phyloP scores from a whole-genome alignment of 2,329 filamentous ascomycete genomes.

The Fusarium virguliforme region DNA sequence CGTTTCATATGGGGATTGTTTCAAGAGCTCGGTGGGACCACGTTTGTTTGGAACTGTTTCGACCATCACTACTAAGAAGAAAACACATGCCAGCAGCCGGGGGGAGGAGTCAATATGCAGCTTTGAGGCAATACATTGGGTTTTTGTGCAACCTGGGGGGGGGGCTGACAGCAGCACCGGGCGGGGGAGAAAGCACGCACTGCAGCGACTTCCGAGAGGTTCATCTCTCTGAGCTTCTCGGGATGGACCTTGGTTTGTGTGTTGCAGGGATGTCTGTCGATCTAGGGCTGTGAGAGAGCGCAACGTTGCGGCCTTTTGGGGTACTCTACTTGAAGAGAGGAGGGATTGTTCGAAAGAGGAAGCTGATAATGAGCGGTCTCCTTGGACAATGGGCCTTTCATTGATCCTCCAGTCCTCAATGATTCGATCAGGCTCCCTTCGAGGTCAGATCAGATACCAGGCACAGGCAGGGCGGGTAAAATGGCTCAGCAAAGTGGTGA shows the following conservation, averaged over 20 bases:
- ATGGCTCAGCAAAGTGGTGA: background rate
- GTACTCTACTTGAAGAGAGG: background rate
- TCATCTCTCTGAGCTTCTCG: background rate
- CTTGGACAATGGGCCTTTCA: background rate
- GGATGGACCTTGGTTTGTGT: background rate
- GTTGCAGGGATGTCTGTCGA: background rate
- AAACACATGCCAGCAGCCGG: too few species aligned
- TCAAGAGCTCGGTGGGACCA: constrained; percentile 6
- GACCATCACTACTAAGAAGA: background rate
- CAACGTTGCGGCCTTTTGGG: background rate
- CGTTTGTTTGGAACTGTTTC: background rate
- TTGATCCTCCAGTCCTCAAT: background rate
- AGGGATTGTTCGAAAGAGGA: constrained; percentile 3
- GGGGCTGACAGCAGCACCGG: background rate
- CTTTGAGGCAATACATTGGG: background rate
- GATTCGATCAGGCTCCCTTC: background rate
- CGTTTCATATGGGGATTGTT: constrained; percentile 31
- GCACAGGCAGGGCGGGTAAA: background rate
- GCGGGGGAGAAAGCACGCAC: constrained; percentile 1
- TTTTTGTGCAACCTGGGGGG: background rate
- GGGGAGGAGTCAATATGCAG: background rate
- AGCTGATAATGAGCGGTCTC: background rate
- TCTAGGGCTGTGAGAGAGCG: constrained; percentile 1
- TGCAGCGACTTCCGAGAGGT: background rate
- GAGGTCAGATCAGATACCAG: background rate